A percentile compares a stretch with the other conserved stretches of the same genome.
Conservation (phyloP, 148 eudicot species). For the Amaranthus hypochondriacus region DNA sequence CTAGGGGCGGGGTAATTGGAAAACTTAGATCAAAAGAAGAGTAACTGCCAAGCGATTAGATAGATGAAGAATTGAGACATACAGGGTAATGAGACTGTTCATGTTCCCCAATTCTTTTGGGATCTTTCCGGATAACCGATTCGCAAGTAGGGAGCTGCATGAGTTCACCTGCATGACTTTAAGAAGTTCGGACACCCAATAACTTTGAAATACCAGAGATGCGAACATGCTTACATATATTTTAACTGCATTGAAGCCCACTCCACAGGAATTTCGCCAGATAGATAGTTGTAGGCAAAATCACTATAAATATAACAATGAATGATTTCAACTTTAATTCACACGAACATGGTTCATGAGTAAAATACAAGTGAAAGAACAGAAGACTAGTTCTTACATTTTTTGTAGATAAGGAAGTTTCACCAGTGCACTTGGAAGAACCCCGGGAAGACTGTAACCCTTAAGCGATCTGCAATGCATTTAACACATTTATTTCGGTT, state of each 20-base stretch:
- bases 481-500: not conserved
- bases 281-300: slow-evolving; percentile 65
- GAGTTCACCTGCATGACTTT: slow-evolving; percentile 13
- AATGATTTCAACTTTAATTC: not conserved
- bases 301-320: slow-evolving; percentile 39
- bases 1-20: too few species aligned
- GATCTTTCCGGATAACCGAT: slow-evolving; percentile 63
- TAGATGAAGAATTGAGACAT: slow-evolving; percentile 25
- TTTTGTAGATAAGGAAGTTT: slow-evolving; percentile 51
- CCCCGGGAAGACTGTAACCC: slow-evolving; percentile 60
- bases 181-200: slow-evolving; percentile 10
- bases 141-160: slow-evolving; percentile 67
- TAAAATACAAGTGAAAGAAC: not conserved
- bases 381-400: slow-evolving; percentile 39
- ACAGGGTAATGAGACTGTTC: slow-evolving; percentile 58
- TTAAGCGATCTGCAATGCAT: slow-evolving; percentile 52
- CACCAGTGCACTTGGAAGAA: slow-evolving; percentile 51
- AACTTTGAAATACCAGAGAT: not conserved
- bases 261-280: slow-evolving; percentile 58
- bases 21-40: not conserved
- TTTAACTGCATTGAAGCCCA: slow-evolving; percentile 59
- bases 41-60: slow-evolving; percentile 5
- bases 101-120: slow-evolving; percentile 54
- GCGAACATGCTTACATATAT: slow-evolving; percentile 38
- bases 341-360: not conserved